These are phyloP conservation scores for Thyridium curvatum DNA, from an alignment of 2,329 filamentous ascomycete genomes.

Conservation along the genomic window DNA sequence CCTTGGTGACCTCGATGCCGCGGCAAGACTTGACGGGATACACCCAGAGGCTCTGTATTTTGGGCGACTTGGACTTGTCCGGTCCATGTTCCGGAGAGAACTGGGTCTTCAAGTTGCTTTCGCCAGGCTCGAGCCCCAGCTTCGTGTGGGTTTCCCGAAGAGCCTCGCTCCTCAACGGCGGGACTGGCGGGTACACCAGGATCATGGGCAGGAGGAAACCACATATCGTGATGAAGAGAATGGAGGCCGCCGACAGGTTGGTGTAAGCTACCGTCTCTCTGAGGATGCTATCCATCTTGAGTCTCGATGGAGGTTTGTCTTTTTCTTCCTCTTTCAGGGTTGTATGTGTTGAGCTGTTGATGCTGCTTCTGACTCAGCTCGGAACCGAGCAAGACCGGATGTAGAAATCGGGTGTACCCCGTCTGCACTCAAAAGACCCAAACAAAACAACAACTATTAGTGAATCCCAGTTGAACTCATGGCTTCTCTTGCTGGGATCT, in stretches of 20 bases:
- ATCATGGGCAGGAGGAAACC: conserved; percentile 49
- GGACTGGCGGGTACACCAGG: conserved; percentile 47
- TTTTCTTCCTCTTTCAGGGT: neutral
- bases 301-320: neutral
- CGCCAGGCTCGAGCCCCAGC: conserved; percentile 31
- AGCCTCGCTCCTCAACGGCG: conserved; percentile 45
- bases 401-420: too few relatives aligned
- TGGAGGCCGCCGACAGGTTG: conserved; percentile 16
- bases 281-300: conserved; percentile 2
- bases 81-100: neutral
- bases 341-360: neutral
- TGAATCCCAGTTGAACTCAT: too few relatives aligned
- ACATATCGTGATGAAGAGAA: conserved; percentile 36
- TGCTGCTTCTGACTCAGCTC: too few relatives aligned
- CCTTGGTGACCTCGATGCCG: conserved; percentile 64
- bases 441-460: too few relatives aligned
- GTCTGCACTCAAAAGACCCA: too few relatives aligned
- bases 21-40: conserved; percentile 81
- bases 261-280: neutral
- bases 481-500: too few relatives aligned
- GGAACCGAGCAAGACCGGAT: too few relatives aligned
- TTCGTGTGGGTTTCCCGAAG: conserved; percentile 47
- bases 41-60: conserved; percentile 61
- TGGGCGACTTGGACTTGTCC: conserved; percentile 6
- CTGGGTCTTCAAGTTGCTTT: conserved; percentile 29